Base-by-base conservation (phyloP, 2,329 filamentous ascomycete species). In the Cladophialophora psammophila region DNA sequence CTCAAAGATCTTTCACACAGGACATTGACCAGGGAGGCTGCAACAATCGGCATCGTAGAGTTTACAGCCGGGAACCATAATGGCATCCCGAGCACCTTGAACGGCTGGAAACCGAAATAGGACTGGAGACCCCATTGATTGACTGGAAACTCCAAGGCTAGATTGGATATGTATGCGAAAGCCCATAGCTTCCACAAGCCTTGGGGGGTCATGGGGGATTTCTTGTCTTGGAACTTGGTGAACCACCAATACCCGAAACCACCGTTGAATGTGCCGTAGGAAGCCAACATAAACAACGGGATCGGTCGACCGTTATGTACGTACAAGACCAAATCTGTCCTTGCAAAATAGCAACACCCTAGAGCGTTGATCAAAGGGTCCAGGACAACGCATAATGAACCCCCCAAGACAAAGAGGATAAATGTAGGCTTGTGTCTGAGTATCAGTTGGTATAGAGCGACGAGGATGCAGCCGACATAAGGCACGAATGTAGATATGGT, bases 1-100 rank as follows among this genome's bases (percentile, higher is more conserved):
- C 20, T 48, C 58, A 60, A 60, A 31, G 50, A 50, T 60, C 36
- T 8, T 60, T 53, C 1, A 15, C 10, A n/a, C 31, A 60, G 58
- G 3, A 60, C 36, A 38, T 60, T 60, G 15, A 60, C 31, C 40
- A 60, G 38, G 1, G 58, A 60, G 1, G 58, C 58, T 31, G 58
- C 58, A 1, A 60, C 40, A 40, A 60, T 60, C 1, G 58, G 58
- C 58, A 60, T 60, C 10, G 58, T 60, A 38, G 58, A 60, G 58
- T 60, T 60, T 20, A 60, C 40, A 38, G 58, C 58, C 12, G 58
- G 58, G 18, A 60, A 60, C 58, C 58, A 60, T 38, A 60, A 60
- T 2, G 58, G 58, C 58, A 60, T 60, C 5, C 36, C 58, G 34
- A 60, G 58, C 26, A 60, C 58, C 31, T 48, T 35, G 58, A 60